Evolutionary conservation across 78 protist genomes (phyloP).

Genomic region (Polysphondylium violaceum): DNA sequence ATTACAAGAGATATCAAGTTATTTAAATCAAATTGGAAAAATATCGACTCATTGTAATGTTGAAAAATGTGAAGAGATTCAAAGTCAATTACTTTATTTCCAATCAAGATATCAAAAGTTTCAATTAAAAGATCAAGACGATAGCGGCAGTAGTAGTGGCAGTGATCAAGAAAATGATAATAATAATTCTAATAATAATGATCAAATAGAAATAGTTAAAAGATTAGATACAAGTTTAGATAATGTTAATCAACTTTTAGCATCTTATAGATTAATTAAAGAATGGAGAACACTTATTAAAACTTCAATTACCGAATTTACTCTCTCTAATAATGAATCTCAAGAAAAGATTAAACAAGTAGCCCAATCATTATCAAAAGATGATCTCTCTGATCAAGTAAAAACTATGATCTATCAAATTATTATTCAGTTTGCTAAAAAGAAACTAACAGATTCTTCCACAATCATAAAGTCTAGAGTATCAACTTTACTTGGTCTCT

Average conservation of each 20-base stretch:
- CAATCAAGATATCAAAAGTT: background rate
- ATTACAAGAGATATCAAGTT: background rate
- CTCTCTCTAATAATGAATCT: background rate
- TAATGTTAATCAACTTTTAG: background rate
- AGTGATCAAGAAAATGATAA: background rate
- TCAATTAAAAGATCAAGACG: too few species aligned
- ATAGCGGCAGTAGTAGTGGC: background rate
- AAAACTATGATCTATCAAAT: slow-evolving; percentile 15
- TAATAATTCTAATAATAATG: background rate
- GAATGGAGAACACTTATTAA: slow-evolving; percentile 40
- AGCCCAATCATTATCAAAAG: background rate
- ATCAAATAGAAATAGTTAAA: background rate
- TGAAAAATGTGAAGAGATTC: background rate
- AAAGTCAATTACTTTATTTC: background rate
- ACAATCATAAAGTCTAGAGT: slow-evolving; percentile 1
- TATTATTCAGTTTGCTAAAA: slow-evolving; percentile 27
- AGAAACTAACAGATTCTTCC: slow-evolving; percentile 4
- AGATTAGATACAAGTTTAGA: background rate
- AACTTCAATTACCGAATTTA: slow-evolving; percentile 20
- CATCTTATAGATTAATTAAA: background rate
- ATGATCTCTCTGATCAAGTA: slow-evolving; percentile 28
- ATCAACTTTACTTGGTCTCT: background rate
- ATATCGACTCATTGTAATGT: background rate
- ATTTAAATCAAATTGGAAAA: slow-evolving; percentile 17
- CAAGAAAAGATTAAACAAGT: background rate